Conservation (phyloP, 176 grass and related monocot genomes). For the sorghum (Sorghum bicolor) region DNA sequence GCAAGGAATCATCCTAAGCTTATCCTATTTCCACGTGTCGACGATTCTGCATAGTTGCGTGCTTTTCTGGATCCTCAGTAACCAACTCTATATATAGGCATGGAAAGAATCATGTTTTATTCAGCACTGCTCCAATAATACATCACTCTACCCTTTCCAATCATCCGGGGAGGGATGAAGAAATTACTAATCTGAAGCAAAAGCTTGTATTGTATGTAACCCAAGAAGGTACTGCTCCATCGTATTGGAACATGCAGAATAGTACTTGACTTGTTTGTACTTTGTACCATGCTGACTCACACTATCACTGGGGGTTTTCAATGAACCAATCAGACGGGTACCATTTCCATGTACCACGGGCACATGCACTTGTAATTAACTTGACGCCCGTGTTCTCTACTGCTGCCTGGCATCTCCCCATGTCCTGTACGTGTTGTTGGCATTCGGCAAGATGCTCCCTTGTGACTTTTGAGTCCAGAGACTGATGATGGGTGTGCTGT, state of each 20-base stretch:
- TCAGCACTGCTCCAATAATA: too few species aligned
- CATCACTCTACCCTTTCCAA: conserved; percentile 12
- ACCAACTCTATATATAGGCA: not conserved
- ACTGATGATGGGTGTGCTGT: not conserved
- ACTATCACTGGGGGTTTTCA: not conserved
- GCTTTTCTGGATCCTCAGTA: not conserved
- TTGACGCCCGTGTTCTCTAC: conserved; percentile 28
- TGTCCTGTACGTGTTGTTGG: conserved; percentile 36
- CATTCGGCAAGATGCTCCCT: conserved; percentile 29
- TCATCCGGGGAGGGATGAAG: not conserved
- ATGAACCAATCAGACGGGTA: not conserved
- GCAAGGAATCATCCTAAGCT: conserved; percentile 24
- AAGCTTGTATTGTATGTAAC: not conserved
- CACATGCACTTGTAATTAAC: conserved; percentile 19
- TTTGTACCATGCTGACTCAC: not conserved
- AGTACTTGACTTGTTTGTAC: not conserved
- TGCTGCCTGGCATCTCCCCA: conserved; percentile 2
- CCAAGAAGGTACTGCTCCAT: not conserved
- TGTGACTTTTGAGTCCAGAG: not conserved
- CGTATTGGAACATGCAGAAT: not conserved
- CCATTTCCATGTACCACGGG: not conserved
- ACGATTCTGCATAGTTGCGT: not conserved
- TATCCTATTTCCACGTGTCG: not conserved
- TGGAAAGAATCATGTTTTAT: not conserved
- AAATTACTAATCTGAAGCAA: not conserved